Evolutionary conservation across 108 stramenopile genomes (phyloP), one percentile per base, ranked within the genome.

Genomic region (Ochromonas danica): DNA sequence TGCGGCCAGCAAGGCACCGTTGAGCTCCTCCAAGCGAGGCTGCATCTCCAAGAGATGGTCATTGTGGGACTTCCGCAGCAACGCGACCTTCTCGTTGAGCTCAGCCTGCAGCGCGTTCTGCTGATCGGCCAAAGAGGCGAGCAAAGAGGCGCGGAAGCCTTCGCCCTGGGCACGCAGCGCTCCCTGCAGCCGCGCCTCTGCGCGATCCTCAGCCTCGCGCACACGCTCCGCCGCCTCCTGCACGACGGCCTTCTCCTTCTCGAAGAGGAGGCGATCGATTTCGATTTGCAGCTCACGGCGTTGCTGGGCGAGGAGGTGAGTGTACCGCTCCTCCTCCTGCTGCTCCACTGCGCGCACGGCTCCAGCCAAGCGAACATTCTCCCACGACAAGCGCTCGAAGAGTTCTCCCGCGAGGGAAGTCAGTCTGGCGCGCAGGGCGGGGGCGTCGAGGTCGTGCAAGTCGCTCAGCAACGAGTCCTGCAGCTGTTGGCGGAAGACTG

Each of bases 201-300:
- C 6, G 14, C 22, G 3, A 10, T 28, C 45, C 10, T 75, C 45
- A 3, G 38, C 3, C 25, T 27, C 40, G 14, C 38, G 17, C 31
- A 31, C 27, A 14, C 38, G 43, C 40, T 42, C 27, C 6, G 43
- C 45, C 14, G 43, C 10, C 27, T 3, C 72, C 22, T 36, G 14
- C 3, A 25, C 17, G 30, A 75, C 14, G 3, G 14, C 72, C 31
- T 60, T 45, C 31, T 75, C 72, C 40, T 42, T 39, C 17, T 75
- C 40, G 30, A 75, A 60, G 14, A 75, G 22, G 25, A 45, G 3
- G 10, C 31, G 3, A 6, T 75, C 40, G 6, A 75, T 36, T 60
- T 75, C 72, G 30, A 75, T 14, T 31, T 45, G 14, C 31, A 75
- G 31, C 51, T 75, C 72, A 3, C 31, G 17, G 14, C 72, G 14